Evolutionary conservation across 129 eudicot genomes (phyloP).

Genomic region (Lactuca sativa): DNA sequence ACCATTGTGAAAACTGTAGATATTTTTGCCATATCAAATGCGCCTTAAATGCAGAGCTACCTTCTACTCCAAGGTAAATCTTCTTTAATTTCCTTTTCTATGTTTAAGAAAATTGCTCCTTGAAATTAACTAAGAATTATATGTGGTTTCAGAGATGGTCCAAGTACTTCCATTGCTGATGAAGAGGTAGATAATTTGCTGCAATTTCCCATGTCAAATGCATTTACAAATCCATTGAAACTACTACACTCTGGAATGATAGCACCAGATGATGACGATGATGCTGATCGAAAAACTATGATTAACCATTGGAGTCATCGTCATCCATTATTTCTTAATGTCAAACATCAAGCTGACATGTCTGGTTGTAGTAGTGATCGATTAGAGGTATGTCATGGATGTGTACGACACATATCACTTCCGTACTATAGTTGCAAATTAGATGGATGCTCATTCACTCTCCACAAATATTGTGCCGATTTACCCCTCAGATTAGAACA

Average conservation of each 20-base stretch:
- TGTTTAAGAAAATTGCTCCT: too few relatives aligned
- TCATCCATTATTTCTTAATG: slow-evolving; percentile 12
- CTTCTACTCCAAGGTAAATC: too few relatives aligned
- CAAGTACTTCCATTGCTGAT: neutral
- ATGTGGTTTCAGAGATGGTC: neutral
- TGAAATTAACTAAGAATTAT: too few relatives aligned
- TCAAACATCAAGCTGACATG: neutral
- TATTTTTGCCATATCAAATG: too few relatives aligned
- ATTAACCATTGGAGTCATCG: slow-evolving; percentile 19
- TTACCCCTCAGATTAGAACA: slow-evolving; percentile 6
- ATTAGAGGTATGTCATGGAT: neutral
- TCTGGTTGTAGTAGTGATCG: neutral
- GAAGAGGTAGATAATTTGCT: neutral
- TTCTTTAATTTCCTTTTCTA: too few relatives aligned
- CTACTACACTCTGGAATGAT: neutral
- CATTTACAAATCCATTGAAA: slow-evolving; percentile 16
- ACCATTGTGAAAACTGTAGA: too few relatives aligned
- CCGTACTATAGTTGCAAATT: slow-evolving; percentile 14
- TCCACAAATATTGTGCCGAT: slow-evolving; percentile 17
- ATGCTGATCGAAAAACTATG: neutral
- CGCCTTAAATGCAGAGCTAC: too few relatives aligned
- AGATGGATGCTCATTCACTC: slow-evolving; percentile 8
- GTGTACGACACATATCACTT: slow-evolving; percentile 13
- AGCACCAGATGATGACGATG: neutral
- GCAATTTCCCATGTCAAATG: slow-evolving; percentile 15